These are phyloP conservation scores for Brassica hybrid DNA, from an alignment of 441 rosid species.

Conservation along the genomic window DNA sequence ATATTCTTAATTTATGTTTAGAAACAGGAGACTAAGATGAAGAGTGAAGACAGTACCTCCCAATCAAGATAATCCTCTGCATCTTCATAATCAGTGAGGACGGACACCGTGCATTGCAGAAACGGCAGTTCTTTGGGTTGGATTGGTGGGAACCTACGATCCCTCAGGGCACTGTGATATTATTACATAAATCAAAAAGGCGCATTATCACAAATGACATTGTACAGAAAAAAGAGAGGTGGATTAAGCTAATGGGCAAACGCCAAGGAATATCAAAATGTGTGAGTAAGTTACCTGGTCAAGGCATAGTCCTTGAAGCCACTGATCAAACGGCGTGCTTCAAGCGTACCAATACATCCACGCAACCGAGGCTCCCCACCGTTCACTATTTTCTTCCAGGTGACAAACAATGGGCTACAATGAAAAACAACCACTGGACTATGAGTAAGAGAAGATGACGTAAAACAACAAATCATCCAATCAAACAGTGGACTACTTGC, in stretches of 20 bases:
- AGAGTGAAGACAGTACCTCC: conserved; percentile 67
- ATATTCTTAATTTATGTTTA: not conserved
- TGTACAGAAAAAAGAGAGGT: too few species aligned
- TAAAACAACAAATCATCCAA: not conserved
- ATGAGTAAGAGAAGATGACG: not conserved
- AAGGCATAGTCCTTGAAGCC: conserved; percentile 97
- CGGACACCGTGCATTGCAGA: conserved; percentile 92
- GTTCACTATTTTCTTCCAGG: conserved; percentile 92
- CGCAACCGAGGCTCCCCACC: conserved; percentile 95
- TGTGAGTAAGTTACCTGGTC: conserved; percentile 69
- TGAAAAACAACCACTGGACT: not conserved
- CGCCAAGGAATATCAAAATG: too few species aligned
- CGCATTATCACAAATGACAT: conserved; percentile 8
- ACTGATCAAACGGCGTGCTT: conserved; percentile 77
- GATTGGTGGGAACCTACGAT: conserved; percentile 94
- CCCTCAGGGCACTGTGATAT: conserved; percentile 87
- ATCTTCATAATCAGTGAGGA: conserved; percentile 79
- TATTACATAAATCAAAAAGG: not conserved
- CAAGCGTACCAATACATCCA: conserved; percentile 98
- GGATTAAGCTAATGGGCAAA: too few species aligned
- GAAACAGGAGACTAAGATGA: not conserved
- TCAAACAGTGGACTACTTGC: not conserved
- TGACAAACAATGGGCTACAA: conserved; percentile 93
- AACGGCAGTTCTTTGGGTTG: conserved; percentile 88
- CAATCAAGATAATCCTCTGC: conserved; percentile 89